Evolutionary conservation across 208 protist species (phyloP).

Genomic region (Acanthamoeba comandoni): DNA sequence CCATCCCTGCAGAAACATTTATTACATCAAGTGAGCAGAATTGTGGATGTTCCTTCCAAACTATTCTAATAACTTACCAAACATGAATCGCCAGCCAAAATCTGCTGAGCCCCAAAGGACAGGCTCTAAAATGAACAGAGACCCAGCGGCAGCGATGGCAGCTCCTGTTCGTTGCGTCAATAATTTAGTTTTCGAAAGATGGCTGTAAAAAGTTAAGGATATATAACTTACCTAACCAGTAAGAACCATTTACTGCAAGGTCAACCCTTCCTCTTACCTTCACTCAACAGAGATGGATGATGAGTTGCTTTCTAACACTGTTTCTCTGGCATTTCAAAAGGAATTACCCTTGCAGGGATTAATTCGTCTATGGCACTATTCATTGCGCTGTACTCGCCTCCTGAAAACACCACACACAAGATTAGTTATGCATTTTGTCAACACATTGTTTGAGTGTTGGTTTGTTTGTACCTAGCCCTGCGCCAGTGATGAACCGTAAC

Average conservation of each 20-base stretch:
- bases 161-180: not conserved
- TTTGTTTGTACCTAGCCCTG: conserved; percentile 3
- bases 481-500: conserved; percentile 26
- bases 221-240: conserved; percentile 16
- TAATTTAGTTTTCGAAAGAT: not conserved
- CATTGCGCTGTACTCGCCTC: conserved; percentile 73
- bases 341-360: conserved; percentile 43
- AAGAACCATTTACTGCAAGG: conserved; percentile 56
- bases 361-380: conserved; percentile 76
- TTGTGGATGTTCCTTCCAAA: too few species aligned
- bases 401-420: not conserved
- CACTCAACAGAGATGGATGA: not conserved
- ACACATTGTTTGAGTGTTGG: too few species aligned
- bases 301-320: not conserved
- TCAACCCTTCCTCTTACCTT: conserved; percentile 25
- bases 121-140: conserved; percentile 19
- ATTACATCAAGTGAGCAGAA: too few species aligned
- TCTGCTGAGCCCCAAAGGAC: conserved; percentile 33
- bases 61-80: not conserved
- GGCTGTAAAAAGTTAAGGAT: not conserved
- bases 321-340: not conserved
- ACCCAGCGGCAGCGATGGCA: not conserved
- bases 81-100: conserved; percentile 36
- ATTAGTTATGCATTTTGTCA: too few species aligned
- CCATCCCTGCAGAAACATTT: not conserved